phyloP scores from a whole-genome alignment of 2,329 filamentous ascomycete species.

The Cercospora janseana region DNA sequence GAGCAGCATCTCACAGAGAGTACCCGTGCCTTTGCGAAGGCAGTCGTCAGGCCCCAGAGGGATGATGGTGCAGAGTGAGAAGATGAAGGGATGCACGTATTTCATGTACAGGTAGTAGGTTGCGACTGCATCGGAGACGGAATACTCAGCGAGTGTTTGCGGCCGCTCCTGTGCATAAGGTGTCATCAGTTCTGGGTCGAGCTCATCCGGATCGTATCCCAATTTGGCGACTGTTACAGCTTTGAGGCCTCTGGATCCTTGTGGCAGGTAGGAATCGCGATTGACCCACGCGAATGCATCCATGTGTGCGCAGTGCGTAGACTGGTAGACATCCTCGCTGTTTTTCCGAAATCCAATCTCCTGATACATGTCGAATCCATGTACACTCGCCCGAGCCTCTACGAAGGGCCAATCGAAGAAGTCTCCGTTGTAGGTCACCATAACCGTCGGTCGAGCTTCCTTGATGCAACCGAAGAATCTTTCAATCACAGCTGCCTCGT shows the following conservation, averaged over 20 bases:
- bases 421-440: constrained; percentile 99
- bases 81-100: constrained; percentile 99
- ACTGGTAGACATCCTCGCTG: constrained; percentile 93
- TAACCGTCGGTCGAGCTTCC: constrained; percentile 88
- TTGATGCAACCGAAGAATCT: constrained; percentile 96
- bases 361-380: constrained; percentile 98
- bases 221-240: constrained; percentile 97
- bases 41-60: constrained; percentile 91
- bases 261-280: constrained; percentile 94
- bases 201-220: constrained; percentile 95
- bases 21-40: constrained; percentile 91
- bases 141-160: constrained; percentile 94
- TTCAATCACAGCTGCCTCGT: constrained; percentile 84
- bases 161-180: constrained; percentile 82
- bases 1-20: constrained; percentile 97
- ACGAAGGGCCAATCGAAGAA: constrained; percentile 99
- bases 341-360: constrained; percentile 98
- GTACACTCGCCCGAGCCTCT: constrained; percentile 84
- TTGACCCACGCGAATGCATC: constrained; percentile 99
- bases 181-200: constrained; percentile 97
- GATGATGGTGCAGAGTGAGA: constrained; percentile 95
- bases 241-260: constrained; percentile 94
- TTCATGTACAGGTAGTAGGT: constrained; percentile 99
- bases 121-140: constrained; percentile 96
- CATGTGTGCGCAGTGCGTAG: constrained; percentile 95